Conservation (phyloP, 2,329 filamentous ascomycete genomes). For the Aspergillus sojae region DNA sequence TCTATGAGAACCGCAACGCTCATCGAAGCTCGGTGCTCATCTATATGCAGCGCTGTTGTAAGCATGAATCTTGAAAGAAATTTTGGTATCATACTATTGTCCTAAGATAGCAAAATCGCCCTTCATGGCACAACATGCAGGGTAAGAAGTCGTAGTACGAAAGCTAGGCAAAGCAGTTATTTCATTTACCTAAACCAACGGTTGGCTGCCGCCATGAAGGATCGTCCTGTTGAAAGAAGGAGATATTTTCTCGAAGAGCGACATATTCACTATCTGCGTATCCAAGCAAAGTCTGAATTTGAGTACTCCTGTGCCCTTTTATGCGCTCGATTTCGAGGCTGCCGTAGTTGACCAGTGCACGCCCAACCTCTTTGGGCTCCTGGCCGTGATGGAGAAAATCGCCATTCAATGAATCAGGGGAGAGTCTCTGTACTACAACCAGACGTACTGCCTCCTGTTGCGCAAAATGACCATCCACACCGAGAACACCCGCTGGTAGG, state of each 20-base stretch:
- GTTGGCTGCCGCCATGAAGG: slow-evolving; percentile 5
- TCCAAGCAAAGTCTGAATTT: slow-evolving; percentile 78
- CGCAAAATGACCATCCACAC: slow-evolving; percentile 83
- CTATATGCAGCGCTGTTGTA: background rate
- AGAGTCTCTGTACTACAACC: slow-evolving; percentile 71
- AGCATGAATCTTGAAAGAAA: background rate
- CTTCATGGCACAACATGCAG: background rate
- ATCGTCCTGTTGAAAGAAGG: slow-evolving; percentile 59
- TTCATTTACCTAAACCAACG: background rate
- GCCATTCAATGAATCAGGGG: slow-evolving; percentile 43
- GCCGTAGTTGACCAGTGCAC: slow-evolving; percentile 92
- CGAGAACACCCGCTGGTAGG: slow-evolving; percentile 86
- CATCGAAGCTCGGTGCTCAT: background rate
- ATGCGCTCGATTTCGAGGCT: slow-evolving; percentile 80
- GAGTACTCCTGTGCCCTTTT: slow-evolving; percentile 77
- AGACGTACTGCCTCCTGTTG: slow-evolving; percentile 91
- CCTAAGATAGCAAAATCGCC: background rate
- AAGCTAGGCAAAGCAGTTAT: background rate
- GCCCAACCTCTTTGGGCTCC: slow-evolving; percentile 72
- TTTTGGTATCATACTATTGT: background rate
- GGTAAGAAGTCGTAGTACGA: no score
- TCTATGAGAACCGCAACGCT: background rate
- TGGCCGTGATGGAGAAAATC: slow-evolving; percentile 42
- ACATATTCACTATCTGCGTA: slow-evolving; percentile 97
- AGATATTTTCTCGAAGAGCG: slow-evolving; percentile 83